Percentiles rank a stretch among this genome's conserved stretches.
Evolutionary conservation across 75 land plant species (phyloP).

Genomic region (Cryptomeria japonica): DNA sequence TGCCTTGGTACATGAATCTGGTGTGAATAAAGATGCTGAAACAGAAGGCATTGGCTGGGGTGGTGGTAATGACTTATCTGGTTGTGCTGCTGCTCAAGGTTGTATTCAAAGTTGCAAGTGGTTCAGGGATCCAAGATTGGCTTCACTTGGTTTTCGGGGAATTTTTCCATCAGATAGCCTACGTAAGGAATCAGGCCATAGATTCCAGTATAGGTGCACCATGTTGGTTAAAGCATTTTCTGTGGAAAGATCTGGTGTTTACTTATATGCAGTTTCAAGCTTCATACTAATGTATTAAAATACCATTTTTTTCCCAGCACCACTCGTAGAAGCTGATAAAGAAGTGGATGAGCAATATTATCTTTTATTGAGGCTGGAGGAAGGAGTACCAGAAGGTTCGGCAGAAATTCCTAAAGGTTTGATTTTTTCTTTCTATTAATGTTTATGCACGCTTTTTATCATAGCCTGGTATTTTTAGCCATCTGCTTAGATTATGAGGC

Average conservation of each 20-base stretch:
- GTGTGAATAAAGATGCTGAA: conserved; percentile 50
- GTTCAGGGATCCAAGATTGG: conserved; percentile 86
- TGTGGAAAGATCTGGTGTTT: not conserved
- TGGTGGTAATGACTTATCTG: conserved; percentile 48
- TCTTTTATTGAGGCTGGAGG: conserved; percentile 79
- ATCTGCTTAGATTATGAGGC: not conserved
- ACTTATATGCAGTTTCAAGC: not conserved
- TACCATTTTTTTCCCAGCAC: conserved; percentile 55
- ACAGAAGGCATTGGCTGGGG: conserved; percentile 79
- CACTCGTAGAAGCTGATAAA: conserved; percentile 85
- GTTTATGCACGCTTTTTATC: not conserved
- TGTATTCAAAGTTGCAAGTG: conserved; percentile 61
- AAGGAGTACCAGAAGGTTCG: conserved; percentile 95
- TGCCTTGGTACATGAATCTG: conserved; percentile 25
- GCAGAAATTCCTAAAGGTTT: conserved; percentile 94
- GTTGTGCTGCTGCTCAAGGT: conserved; percentile 46
- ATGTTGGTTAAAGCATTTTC: not conserved
- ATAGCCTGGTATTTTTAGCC: not conserved
- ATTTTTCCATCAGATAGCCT: conserved; percentile 65
- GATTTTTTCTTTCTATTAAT: not conserved
- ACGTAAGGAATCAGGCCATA: conserved; percentile 52
- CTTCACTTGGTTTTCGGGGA: conserved; percentile 76
- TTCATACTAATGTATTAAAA: not conserved
- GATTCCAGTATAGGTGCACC: not conserved
- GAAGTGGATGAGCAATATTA: conserved; percentile 81